Base-by-base conservation (phyloP, 352 stramenopile species). In the Globisporangium sylvaticum region DNA sequence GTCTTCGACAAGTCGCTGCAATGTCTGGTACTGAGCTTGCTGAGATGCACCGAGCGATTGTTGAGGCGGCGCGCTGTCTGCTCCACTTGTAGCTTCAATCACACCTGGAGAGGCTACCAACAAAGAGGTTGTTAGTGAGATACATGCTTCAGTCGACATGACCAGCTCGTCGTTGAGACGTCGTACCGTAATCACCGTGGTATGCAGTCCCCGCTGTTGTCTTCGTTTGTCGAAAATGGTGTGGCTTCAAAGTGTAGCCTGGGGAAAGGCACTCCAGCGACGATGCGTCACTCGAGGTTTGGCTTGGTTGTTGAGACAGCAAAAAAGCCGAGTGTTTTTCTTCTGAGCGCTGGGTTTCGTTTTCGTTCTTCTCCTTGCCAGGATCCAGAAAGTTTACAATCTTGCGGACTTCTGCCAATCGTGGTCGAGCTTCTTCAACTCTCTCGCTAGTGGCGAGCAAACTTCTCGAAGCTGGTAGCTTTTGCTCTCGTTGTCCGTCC, bases 1-100 rank as follows among this genome's bases (percentile, higher is more conserved):
- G 8, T 65, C 55, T 7, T 58, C 55, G 15, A 64, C 31, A 24
- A 69, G 64, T 3, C 56, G 24, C 29, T 58, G 64, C 39, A 69
- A 24, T 4, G 64, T 4, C 25, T 53, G 65, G 20, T 66, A 65
- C 25, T 70, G 65, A 25, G 48, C n/a, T 31, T 37, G 53, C 25
- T 61, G 57, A 2, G 53, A 29, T 46, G 39, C 64, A 22, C 32
- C 54, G 32, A 68, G 53, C 10, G 63, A 58, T 31, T 14, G 24
- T 20, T 55, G 58, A 14, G 59, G n/a, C 6, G 18, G 9, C 1
- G 44, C 52, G 8, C 6, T 44, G 25, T 44, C 58, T 0, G 15
- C 24, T 29, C 18, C 59, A 25, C 4, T 29, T 44, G 20, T 1
- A 46, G 29, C 15, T 34, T n/a, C 18, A 22, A 32, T 12, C 14